These are phyloP conservation scores for Tylopilus rubrobrunneus DNA, from an alignment of 768 basidiomycete species.

Conservation along the genomic window DNA sequence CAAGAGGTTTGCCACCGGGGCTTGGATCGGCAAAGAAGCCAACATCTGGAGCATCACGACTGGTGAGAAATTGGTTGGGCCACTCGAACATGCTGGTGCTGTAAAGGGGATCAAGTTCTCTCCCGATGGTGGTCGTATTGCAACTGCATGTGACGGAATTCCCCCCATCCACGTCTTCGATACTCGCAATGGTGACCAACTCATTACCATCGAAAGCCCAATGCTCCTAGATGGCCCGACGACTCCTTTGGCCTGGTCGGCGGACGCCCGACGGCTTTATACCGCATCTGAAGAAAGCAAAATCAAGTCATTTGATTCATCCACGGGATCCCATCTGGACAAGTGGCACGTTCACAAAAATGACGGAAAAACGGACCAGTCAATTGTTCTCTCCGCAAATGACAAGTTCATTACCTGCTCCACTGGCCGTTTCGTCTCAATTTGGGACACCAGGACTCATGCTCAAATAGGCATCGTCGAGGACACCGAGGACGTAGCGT, in stretches of 20 bases:
- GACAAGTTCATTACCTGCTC: not conserved
- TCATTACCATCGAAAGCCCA: not conserved
- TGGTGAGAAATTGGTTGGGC: not conserved
- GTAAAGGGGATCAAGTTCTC: not conserved
- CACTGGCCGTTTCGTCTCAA: not conserved
- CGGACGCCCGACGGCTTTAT: not conserved
- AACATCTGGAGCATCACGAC: not conserved
- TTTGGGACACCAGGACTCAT: not conserved
- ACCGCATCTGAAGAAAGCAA: not conserved
- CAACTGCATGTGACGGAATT: not conserved
- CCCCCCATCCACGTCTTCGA: not conserved
- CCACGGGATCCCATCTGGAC: not conserved
- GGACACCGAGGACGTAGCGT: not conserved
- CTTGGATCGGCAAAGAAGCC: not conserved
- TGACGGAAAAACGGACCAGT: not conserved
- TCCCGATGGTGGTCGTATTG: not conserved
- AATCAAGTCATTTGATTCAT: not conserved
- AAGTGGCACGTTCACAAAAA: not conserved
- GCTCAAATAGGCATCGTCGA: not conserved
- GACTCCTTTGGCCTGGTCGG: not conserved
- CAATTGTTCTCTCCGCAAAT: not conserved
- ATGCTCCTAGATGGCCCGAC: accelerated
- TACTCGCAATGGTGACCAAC: not conserved
- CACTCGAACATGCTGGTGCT: not conserved
- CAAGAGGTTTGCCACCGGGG: not conserved